These are phyloP conservation scores for Funneliformis mosseae DNA, from an alignment of 192 early-diverging fungal species.

Conservation along the genomic window DNA sequence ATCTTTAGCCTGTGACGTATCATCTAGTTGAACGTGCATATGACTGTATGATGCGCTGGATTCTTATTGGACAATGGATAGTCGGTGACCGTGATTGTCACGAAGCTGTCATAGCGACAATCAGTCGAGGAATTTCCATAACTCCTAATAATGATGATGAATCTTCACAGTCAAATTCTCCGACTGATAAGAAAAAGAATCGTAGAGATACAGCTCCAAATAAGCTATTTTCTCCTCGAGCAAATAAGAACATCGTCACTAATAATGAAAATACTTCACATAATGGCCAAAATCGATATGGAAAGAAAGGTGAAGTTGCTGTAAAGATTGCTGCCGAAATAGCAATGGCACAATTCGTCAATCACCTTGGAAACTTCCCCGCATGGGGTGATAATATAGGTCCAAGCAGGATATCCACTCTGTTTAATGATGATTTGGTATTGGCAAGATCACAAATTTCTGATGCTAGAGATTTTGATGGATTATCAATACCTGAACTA, in stretches of 20 bases:
- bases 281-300: neutral
- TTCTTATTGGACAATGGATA: slow-evolving; percentile 76
- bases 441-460: slow-evolving; percentile 30
- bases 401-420: slow-evolving; percentile 59
- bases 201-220: slow-evolving; percentile 39
- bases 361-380: slow-evolving; percentile 74
- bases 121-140: slow-evolving; percentile 71
- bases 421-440: slow-evolving; percentile 61
- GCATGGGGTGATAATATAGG: slow-evolving; percentile 63
- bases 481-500: slow-evolving; percentile 34
- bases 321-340: slow-evolving; percentile 78
- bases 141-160: slow-evolving; percentile 60
- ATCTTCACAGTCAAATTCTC: slow-evolving; percentile 44
- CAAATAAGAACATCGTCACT: slow-evolving; percentile 40
- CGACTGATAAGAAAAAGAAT: slow-evolving; percentile 42
- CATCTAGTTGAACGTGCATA: slow-evolving; percentile 69
- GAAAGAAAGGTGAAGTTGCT: slow-evolving; percentile 38
- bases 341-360: slow-evolving; percentile 68
- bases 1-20: slow-evolving; percentile 48
- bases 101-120: slow-evolving; percentile 64
- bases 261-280: slow-evolving; percentile 31
- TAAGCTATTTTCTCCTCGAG: slow-evolving; percentile 42
- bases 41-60: slow-evolving; percentile 77
- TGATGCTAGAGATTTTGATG: slow-evolving; percentile 16
- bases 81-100: slow-evolving; percentile 70